phyloP scores from a whole-genome alignment of 345 rosid species.

The Populus pruinosa region DNA sequence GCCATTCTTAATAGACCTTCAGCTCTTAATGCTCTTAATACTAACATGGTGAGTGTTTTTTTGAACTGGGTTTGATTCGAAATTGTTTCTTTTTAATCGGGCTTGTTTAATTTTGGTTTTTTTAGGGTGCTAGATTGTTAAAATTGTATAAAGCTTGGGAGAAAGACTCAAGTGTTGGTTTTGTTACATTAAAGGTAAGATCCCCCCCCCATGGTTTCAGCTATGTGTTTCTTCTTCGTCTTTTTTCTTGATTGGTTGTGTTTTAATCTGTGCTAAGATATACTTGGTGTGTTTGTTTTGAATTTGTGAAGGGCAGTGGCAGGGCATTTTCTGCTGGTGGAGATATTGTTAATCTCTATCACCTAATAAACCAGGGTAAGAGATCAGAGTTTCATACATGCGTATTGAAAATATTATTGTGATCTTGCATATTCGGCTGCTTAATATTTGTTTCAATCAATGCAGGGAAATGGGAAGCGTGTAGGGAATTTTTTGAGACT shows the following conservation, averaged over 20 bases:
- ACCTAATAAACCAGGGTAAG: slow-evolving; percentile 58
- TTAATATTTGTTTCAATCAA: neutral
- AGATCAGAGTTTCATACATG: neutral
- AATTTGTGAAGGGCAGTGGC: slow-evolving; percentile 74
- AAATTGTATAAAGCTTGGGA: slow-evolving; percentile 82
- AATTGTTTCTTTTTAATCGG: neutral
- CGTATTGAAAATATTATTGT: neutral
- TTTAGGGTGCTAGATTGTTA: slow-evolving; percentile 57
- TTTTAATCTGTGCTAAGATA: neutral
- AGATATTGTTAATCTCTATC: slow-evolving; percentile 65
- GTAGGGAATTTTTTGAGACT: slow-evolving; percentile 49
- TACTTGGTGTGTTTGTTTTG: slow-evolving; percentile 15
- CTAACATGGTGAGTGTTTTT: slow-evolving; percentile 52
- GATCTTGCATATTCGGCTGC: neutral
- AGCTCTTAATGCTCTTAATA: slow-evolving; percentile 75
- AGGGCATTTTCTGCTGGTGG: slow-evolving; percentile 98
- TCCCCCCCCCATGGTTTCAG: no score
- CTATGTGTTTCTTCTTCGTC: neutral
- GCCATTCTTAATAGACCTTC: slow-evolving; percentile 86
- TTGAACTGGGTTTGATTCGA: neutral
- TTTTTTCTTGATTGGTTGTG: neutral
- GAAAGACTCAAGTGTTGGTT: slow-evolving; percentile 70
- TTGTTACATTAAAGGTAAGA: slow-evolving; percentile 72
- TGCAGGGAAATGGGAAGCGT: slow-evolving; percentile 51
- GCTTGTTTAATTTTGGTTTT: neutral